Percentiles rank a stretch among this genome's conserved stretches.
phyloP scores from a whole-genome alignment of 2,329 filamentous ascomycete genomes.

The Curvularia sp. region DNA sequence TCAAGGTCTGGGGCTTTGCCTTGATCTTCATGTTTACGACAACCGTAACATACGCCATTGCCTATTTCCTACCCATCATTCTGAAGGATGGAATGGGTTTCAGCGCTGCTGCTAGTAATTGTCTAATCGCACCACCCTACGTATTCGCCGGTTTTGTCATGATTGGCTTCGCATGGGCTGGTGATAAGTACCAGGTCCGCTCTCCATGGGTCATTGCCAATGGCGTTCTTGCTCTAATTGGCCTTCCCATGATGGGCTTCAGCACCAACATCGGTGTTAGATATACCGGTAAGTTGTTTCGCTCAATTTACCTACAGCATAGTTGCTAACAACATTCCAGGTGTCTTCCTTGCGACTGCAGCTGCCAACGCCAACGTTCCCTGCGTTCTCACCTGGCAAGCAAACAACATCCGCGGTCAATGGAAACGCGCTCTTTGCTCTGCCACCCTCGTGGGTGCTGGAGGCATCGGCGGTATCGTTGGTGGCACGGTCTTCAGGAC shows the following conservation, averaged over 20 bases:
- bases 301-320: not conserved
- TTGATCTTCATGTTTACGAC: constrained; percentile 34
- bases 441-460: constrained; percentile 76
- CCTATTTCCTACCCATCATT: constrained; percentile 42
- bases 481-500: constrained; percentile 73
- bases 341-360: constrained; percentile 75
- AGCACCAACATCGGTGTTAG: constrained; percentile 62
- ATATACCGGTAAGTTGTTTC: constrained; percentile 59
- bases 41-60: constrained; percentile 40
- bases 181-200: constrained; percentile 70
- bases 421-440: constrained; percentile 85
- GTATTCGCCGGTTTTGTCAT: constrained; percentile 41
- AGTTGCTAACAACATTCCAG: constrained; percentile 3
- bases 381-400: constrained; percentile 76
- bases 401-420: constrained; percentile 86
- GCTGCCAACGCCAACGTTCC: constrained; percentile 81
- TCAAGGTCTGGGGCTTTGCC: constrained; percentile 36
- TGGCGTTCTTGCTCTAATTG: constrained; percentile 69
- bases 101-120: constrained; percentile 34
- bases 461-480: constrained; percentile 80
- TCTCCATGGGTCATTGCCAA: constrained; percentile 72
- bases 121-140: constrained; percentile 38
- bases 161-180: constrained; percentile 65
- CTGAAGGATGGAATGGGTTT: constrained; percentile 42
- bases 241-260: constrained; percentile 76